phyloP scores from a whole-genome alignment of 2,329 filamentous ascomycete species.

The Fusarium drepaniforme region DNA sequence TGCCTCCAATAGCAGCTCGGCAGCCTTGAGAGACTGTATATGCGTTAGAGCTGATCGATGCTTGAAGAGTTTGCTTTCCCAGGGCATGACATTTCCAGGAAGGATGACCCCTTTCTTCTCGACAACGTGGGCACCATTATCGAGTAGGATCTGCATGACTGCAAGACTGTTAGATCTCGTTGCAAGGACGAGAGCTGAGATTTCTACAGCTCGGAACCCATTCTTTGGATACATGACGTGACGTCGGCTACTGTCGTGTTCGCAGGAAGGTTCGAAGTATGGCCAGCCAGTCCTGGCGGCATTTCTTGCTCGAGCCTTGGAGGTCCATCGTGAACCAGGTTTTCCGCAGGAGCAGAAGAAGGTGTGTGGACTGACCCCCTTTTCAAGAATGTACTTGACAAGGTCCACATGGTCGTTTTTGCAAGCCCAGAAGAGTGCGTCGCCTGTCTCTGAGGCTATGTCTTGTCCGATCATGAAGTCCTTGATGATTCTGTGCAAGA shows the following conservation, averaged over 20 bases:
- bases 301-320: background rate
- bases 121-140: background rate
- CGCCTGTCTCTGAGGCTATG: background rate
- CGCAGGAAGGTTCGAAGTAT: background rate
- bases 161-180: background rate
- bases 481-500: background rate
- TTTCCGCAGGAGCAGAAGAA: background rate
- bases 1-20: background rate
- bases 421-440: conserved; percentile 3
- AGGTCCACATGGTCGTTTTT: background rate
- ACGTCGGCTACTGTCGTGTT: background rate
- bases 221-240: background rate
- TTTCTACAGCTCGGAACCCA: background rate
- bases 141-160: background rate
- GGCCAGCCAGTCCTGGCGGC: background rate
- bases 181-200: background rate
- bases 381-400: background rate
- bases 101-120: background rate
- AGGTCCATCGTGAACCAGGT: background rate
- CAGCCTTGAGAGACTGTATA: conserved; percentile 4
- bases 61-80: background rate
- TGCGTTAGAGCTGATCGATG: conserved; percentile 8
- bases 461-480: background rate
- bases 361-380: background rate
- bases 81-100: background rate